Base-by-base conservation (phyloP, 202 grass and related monocot species). In the Carex arenaria region DNA sequence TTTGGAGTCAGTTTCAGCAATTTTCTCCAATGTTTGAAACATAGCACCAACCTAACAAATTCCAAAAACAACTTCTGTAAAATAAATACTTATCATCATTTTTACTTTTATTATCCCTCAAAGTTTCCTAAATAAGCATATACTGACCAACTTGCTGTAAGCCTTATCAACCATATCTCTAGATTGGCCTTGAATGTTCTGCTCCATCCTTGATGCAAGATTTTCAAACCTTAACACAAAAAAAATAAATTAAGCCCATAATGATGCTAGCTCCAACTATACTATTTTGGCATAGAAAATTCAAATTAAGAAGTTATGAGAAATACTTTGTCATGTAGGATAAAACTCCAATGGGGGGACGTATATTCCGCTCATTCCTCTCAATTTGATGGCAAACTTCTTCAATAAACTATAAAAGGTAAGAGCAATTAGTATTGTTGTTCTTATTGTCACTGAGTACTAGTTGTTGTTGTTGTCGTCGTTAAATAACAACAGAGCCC, bases 141-240 rank as follows among this genome's bases (percentile, higher is more conserved):
- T 85, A 92, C 91, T 94, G 79, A 99, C 96, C 87, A 99, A 87
- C 86, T 92, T 94, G 81, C 88, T 90, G 87, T 99, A 96, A 64
- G 93, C 93, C 88, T 96, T 94, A 89, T 99, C 96, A 84, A 96
- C 89, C 81, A 99, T 93, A 64, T 96, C 97, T 86, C 97, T 96
- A 68, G 97, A 99, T 84, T 96, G 97, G 30, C 97, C 97, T 88
- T 96, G 97, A 84, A 96, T 99, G 87, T 96, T 93, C 51, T 91
- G 97, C 67, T 99, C 97, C 97, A 99, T 99, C 67, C 91, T 89
- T 84, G 93, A 89, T 72, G 91, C 97, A 85, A 93, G 93, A 63
- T 91, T 92, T 75, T 88, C 91, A 92, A 99, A 99, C 47, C 97
- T 99, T 67, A 61, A 30, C 22, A 82, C 67, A 85, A 72, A 42